Evolutionary conservation across 352 stramenopile genomes (phyloP).

Genomic region (Pythium dissotocum): DNA sequence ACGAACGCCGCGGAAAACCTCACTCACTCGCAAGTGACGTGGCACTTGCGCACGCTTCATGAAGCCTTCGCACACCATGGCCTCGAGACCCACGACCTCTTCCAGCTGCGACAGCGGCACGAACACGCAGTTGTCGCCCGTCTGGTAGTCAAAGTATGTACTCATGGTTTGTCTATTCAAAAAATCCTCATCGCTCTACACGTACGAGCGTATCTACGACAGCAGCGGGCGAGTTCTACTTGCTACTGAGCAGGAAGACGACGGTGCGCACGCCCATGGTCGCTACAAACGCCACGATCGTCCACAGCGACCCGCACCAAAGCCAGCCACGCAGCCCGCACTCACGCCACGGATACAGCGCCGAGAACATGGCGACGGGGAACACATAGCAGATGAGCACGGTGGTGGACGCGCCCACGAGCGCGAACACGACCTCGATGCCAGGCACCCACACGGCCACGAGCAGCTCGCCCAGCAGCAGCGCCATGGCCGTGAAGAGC

Average conservation of each 20-base stretch:
- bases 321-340: neutral
- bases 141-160: neutral
- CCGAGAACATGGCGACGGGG: conserved; percentile 28
- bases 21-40: too few species aligned
- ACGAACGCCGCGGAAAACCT: too few species aligned
- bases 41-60: too few species aligned
- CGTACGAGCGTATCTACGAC: neutral
- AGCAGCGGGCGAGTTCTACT: neutral
- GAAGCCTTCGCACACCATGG: too few species aligned
- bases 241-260: conserved; percentile 13
- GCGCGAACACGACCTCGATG: conserved; percentile 33
- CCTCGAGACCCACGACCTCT: too few species aligned
- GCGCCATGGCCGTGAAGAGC: conserved; percentile 7
- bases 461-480: conserved; percentile 22
- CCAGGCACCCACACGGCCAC: conserved; percentile 29
- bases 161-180: too few species aligned
- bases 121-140: too few species aligned
- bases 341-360: conserved; percentile 24
- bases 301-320: conserved; percentile 17
- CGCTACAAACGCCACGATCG: conserved; percentile 6
- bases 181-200: too few species aligned
- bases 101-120: too few species aligned
- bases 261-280: conserved; percentile 14
- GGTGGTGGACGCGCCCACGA: conserved; percentile 29
- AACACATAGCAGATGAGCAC: conserved; percentile 36